Percentiles rank a stretch among this genome's conserved stretches.
Evolutionary conservation across 768 basidiomycete genomes (phyloP).

Genomic region (Steccherinum ochraceum): DNA sequence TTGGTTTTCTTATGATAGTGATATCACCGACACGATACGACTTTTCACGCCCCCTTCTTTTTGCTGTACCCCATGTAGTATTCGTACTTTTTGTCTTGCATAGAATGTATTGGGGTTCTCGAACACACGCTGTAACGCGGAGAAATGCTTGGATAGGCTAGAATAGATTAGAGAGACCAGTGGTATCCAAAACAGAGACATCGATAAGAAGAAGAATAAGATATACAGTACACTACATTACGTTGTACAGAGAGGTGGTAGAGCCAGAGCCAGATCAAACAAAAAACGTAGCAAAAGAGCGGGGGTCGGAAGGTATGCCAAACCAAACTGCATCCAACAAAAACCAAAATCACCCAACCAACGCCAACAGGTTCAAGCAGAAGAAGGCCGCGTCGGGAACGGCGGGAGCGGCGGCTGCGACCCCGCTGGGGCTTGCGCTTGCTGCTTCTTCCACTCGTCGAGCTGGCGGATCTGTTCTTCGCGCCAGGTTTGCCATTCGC

Average conservation of each 20-base stretch:
- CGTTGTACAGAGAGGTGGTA: background rate
- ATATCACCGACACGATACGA: background rate
- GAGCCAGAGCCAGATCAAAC: background rate
- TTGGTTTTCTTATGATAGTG: background rate
- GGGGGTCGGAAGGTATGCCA: background rate
- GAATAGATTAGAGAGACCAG: too few relatives aligned
- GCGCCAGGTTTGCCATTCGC: conserved; percentile 34
- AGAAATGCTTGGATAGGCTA: too few relatives aligned
- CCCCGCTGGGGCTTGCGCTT: conserved; percentile 30
- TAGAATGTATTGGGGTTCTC: background rate
- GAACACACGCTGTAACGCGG: too few relatives aligned
- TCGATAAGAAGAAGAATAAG: background rate
- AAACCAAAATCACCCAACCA: too few relatives aligned
- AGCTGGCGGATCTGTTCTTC: conserved; percentile 47
- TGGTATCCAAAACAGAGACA: too few relatives aligned
- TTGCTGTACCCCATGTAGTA: background rate
- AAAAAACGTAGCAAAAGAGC: background rate
- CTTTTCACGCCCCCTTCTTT: background rate
- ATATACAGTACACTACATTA: background rate
- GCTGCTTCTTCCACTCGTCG: conserved; percentile 27
- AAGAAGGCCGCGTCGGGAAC: too few relatives aligned
- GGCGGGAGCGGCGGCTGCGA: background rate
- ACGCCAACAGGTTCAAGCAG: too few relatives aligned
- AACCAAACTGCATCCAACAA: background rate
- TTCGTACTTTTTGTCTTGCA: background rate